Base-by-base conservation (phyloP, 129 eudicot genomes). In the Sambucus nigra region DNA sequence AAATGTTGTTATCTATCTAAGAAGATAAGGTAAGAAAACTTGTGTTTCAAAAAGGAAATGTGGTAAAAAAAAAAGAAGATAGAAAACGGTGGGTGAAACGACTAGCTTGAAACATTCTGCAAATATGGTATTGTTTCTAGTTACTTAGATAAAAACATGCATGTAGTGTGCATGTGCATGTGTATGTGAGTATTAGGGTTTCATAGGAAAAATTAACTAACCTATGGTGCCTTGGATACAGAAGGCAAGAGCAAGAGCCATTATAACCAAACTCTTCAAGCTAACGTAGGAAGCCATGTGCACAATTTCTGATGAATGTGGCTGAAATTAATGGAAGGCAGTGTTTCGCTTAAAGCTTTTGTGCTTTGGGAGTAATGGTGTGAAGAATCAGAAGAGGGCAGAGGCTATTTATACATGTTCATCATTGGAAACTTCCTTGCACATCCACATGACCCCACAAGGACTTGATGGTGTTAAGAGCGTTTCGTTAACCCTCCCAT, bases 151-250 rank as follows among this genome's bases (percentile, higher is more conserved):
- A 35, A 35, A 35, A 2, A 35, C 13, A 35, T 35, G 13, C 12
- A n/a, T 35, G 1, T 35, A 15, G 12, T 2, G 8, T 35, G 35
- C 35, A 29, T 29, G 42, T 35, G 13, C 2, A 35, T 12, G 42
- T 35, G 42, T 35, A 35, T 12, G 9, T 35, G 13, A 8, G 9
- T 35, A 35, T 35, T 35, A 35, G 1, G 13, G 2, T 7, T 35
- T 1, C 9, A 35, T 35, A 15, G 8, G 13, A 2, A 3, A 2
- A 42, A 1, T 14, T 42, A 15, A 53, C 39, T 0, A 53, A 77
- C 84, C 89, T 17, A 54, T 66, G 1, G 70, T 56, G 48, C 55
- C 67, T 66, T 76, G 84, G 25, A 70, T 5, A 27, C 59, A 77
- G 20, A 81, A 51, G 64, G 60, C 54, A 65, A 73, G 59, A 35